Base-by-base conservation (phyloP, 1,139 yeast genomes). In the Yamadazyma epiphylla region DNA sequence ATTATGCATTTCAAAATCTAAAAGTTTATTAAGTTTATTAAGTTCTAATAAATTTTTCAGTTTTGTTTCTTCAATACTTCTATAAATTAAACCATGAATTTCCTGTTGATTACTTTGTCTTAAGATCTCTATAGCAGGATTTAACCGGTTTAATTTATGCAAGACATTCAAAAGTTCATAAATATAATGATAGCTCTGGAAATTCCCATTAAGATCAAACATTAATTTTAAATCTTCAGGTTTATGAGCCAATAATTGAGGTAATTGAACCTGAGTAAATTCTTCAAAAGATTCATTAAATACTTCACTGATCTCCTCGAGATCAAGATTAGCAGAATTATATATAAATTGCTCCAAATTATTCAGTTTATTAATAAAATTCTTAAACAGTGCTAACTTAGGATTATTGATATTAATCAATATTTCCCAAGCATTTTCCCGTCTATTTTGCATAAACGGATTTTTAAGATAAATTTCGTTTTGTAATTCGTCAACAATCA, bases 401-500 rank as follows among this genome's bases (percentile, higher is more conserved):
- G 64, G 60, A 25, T 48, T 51, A 15, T 43, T 47, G n/a, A 63
- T 48, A 19, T 45, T 45, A 14, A 55, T 35, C 11, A 64, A 36
- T n/a, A 41, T 38, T 19, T 53, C 54, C 68, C 68, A 61, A 4
- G 58, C 42, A 3, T 35, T 35, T 11, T 41, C 39, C n/a, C 32
- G 34, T 3, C 24, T 15, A 19, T 19, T 27, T 3, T 15, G 23
- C 2, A 35, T 23, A 8, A 40, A 28, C 7, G 38, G 36, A 26
- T 45, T 48, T 44, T 80, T 83, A 33, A 85, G 64, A 49, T 85
- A 89, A 13, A 88, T 64, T 36, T 86, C 84, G 35, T 70, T 74
- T 39, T 78, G 81, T 25, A 88, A 60, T 49, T 88, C 96, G 41
- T 85, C 95, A 13, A 86, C 64, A 16, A 88, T 63, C 48, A 77